These are phyloP conservation scores for Tetraselmis striata DNA, from an alignment of 139 green algal species.

Conservation along the genomic window DNA sequence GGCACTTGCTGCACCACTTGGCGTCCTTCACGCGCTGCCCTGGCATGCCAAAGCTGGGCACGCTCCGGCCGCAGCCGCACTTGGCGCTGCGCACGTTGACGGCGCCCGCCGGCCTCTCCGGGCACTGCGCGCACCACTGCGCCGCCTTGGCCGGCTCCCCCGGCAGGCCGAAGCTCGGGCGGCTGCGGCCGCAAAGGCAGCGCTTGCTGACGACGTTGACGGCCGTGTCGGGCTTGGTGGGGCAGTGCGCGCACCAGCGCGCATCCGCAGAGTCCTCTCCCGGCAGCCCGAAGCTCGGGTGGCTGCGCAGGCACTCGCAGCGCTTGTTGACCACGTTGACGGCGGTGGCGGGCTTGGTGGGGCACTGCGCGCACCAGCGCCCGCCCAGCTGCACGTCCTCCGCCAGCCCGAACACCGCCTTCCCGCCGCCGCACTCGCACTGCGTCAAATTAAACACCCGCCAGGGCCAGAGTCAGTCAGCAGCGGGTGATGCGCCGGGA, in stretches of 20 bases:
- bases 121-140: slow-evolving; percentile 1
- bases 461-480: too few relatives aligned
- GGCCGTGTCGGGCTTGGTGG: not conserved
- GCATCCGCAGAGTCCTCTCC: not conserved
- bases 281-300: not conserved
- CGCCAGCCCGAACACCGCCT: not conserved
- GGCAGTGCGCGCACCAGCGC: not conserved
- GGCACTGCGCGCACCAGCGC: not conserved
- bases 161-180: not conserved
- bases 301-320: not conserved
- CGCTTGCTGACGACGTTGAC: not conserved
- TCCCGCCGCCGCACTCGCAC: slow-evolving; percentile 1
- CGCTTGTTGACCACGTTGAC: slow-evolving; percentile 3
- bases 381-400: not conserved
- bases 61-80: not conserved
- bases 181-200: not conserved
- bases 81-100: not conserved
- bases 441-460: too few relatives aligned
- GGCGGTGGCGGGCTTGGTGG: not conserved
- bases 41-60: not conserved
- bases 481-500: too few relatives aligned
- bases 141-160: not conserved
- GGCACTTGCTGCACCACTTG: not conserved
- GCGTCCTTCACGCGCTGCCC: not conserved
- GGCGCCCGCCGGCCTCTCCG: not conserved